These are phyloP conservation scores for Zalaria obscura DNA, from an alignment of 2,329 filamentous ascomycete species.

Conservation along the genomic window DNA sequence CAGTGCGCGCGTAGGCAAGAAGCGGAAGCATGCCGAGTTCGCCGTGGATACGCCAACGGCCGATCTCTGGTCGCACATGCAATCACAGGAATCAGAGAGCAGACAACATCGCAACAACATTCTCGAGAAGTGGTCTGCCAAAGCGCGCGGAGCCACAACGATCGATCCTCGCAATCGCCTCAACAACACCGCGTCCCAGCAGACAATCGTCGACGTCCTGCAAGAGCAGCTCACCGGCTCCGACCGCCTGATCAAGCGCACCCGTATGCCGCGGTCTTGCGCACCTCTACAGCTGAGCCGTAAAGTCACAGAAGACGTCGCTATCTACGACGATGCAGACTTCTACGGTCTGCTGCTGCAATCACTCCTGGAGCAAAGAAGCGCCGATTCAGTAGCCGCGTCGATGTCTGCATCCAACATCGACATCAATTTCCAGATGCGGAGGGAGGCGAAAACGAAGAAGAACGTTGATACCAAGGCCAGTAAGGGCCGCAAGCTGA, in stretches of 20 bases:
- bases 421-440: constrained; percentile 26
- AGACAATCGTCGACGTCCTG: constrained; percentile 53
- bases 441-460: constrained; percentile 69
- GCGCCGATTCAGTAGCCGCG: constrained; percentile 36
- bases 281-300: constrained; percentile 48
- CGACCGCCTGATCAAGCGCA: constrained; percentile 55
- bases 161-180: constrained; percentile 45
- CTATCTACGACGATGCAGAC: constrained; percentile 82
- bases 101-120: constrained; percentile 51
- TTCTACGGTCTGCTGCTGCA: constrained; percentile 92
- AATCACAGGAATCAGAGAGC: constrained; percentile 46
- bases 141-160: constrained; percentile 50
- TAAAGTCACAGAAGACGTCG: constrained; percentile 37
- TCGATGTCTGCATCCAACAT: constrained; percentile 16
- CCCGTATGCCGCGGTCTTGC: constrained; percentile 59
- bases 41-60: constrained; percentile 43
- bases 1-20: constrained; percentile 31
- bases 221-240: constrained; percentile 52
- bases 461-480: constrained; percentile 84
- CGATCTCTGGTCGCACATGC: constrained; percentile 60
- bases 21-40: constrained; percentile 40
- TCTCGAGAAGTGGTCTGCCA: constrained; percentile 82
- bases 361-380: constrained; percentile 81
- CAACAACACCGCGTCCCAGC: constrained; percentile 42
- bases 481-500: constrained; percentile 86